These are phyloP conservation scores for Fusarium brevicatenulatum DNA, from an alignment of 2,329 filamentous ascomycete genomes.

Conservation along the genomic window DNA sequence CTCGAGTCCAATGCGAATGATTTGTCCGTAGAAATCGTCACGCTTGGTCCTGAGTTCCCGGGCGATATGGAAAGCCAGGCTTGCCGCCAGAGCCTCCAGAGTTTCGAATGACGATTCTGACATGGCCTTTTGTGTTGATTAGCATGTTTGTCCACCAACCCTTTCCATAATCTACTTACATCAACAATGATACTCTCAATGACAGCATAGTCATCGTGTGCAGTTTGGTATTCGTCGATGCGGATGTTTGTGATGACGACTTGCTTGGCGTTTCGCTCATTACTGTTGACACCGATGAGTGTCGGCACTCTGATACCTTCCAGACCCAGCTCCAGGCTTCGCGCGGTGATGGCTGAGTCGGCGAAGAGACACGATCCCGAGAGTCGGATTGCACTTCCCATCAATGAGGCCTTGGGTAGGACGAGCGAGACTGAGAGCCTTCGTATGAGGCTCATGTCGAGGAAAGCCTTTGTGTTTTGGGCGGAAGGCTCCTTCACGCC, in stretches of 20 bases:
- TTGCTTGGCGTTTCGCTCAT: slow-evolving; percentile 75
- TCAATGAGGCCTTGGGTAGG: slow-evolving; percentile 75
- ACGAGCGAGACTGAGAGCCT: slow-evolving; percentile 63
- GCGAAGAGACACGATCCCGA: slow-evolving; percentile 57
- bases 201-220: slow-evolving; percentile 61
- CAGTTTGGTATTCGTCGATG: slow-evolving; percentile 62
- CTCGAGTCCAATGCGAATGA: slow-evolving; percentile 69
- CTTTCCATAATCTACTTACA: slow-evolving; percentile 55
- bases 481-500: slow-evolving; percentile 11
- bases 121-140: slow-evolving; percentile 55
- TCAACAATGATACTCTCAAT: slow-evolving; percentile 71
- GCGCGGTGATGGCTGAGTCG: slow-evolving; percentile 41
- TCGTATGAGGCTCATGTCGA: slow-evolving; percentile 51
- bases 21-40: slow-evolving; percentile 53
- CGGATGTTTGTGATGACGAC: slow-evolving; percentile 71
- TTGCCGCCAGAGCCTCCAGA: slow-evolving; percentile 67
- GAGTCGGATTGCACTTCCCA: slow-evolving; percentile 69
- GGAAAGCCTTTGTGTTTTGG: slow-evolving; percentile 39
- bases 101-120: slow-evolving; percentile 69
- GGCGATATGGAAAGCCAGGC: slow-evolving; percentile 59
- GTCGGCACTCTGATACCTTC: slow-evolving; percentile 71
- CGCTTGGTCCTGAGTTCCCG: slow-evolving; percentile 50
- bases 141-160: background rate
- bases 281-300: slow-evolving; percentile 76
- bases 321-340: slow-evolving; percentile 57